Evolutionary conservation across 2,329 filamentous ascomycete genomes (phyloP).

Genomic region (Clonostachys rosea): DNA sequence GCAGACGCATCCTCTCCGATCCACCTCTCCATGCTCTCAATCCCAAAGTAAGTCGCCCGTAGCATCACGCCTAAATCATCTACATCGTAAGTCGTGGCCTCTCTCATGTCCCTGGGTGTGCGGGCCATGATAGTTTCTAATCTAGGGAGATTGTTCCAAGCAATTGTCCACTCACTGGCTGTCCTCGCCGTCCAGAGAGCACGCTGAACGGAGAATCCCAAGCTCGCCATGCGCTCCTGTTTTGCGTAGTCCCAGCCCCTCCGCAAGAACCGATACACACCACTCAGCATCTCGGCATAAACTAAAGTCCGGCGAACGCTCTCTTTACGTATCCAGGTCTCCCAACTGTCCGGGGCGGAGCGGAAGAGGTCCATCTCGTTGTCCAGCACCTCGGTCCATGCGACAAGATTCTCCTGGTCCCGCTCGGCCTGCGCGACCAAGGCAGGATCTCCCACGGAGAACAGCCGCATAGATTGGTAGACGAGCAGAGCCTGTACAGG

Average conservation of each 20-base stretch:
- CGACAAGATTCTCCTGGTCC: not conserved
- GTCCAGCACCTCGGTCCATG: not conserved
- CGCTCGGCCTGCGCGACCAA: constrained; percentile 8
- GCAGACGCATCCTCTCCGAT: not conserved
- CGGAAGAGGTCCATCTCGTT: not conserved
- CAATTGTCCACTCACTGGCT: constrained; percentile 1
- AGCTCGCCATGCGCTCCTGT: constrained; percentile 1
- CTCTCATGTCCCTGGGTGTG: not conserved
- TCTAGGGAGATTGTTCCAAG: not conserved
- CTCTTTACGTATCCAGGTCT: constrained; percentile 3
- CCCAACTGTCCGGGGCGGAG: not conserved
- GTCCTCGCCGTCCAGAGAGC: constrained; percentile 5
- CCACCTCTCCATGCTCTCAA: not conserved
- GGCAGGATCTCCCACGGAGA: constrained; percentile 6
- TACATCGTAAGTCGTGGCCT: not conserved
- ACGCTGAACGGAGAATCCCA: constrained; percentile 4
- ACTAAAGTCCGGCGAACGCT: constrained; percentile 4
- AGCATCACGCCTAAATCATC: not conserved
- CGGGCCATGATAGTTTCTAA: not conserved
- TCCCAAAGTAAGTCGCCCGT: not conserved
- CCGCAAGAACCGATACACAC: constrained; percentile 2
- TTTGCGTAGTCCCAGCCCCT: constrained; percentile 3
- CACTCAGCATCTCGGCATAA: constrained; percentile 1
- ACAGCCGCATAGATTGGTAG: constrained; percentile 6
- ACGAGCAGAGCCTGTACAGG: constrained; percentile 6